phyloP scores from a whole-genome alignment of 202 grass and related monocot species.

The Bolboschoenoplectus hybrid region DNA sequence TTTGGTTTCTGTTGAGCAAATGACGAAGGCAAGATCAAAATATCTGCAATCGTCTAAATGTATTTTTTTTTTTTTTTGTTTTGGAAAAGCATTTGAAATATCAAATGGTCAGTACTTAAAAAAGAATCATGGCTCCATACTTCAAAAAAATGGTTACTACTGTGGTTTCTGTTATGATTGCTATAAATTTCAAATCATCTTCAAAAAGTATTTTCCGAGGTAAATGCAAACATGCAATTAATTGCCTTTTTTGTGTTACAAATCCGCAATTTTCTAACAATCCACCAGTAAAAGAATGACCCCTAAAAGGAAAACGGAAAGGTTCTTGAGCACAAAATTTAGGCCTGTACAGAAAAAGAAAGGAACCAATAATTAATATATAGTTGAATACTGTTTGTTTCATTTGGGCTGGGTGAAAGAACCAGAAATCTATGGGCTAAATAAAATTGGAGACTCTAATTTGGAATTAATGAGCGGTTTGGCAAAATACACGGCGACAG shows the following conservation, averaged over 20 bases:
- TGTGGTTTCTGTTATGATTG: not conserved
- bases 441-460: not conserved
- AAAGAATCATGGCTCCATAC: not conserved
- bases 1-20: slow-evolving; percentile 20
- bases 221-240: too few relatives aligned
- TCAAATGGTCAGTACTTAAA: not conserved
- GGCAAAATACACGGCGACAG: not conserved
- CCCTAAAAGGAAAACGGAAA: not conserved
- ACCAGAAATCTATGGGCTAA: not conserved
- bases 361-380: not conserved
- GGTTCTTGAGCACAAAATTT: not conserved
- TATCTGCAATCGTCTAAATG: not conserved
- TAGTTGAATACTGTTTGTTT: not conserved
- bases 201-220: too few relatives aligned
- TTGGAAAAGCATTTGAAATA: not conserved
- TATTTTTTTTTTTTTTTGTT: not conserved
- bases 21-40: not conserved
- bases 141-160: not conserved
- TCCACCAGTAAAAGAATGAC: too few relatives aligned
- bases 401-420: not conserved
- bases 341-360: not conserved
- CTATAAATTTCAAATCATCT: not conserved
- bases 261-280: too few relatives aligned
- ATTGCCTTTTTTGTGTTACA: too few relatives aligned
- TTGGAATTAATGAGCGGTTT: not conserved